Percentiles rank a stretch among this genome's conserved stretches.
Evolutionary conservation across 495 filamentous ascomycete species (phyloP).

Genomic region (Ascodesmis nigricans): DNA sequence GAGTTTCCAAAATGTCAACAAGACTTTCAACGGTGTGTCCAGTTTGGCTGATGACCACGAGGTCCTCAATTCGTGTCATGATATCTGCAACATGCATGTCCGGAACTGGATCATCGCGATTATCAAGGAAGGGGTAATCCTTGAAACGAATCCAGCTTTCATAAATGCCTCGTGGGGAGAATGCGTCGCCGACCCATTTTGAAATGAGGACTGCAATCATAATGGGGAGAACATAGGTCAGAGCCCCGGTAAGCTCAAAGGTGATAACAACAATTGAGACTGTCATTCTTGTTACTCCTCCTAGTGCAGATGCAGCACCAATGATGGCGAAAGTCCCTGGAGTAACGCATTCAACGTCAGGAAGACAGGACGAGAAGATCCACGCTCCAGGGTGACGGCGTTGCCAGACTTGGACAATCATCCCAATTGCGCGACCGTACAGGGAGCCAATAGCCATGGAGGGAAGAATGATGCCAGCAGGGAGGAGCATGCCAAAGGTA

Average conservation of each 20-base stretch:
- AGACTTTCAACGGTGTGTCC: conserved; percentile 70
- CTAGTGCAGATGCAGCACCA: conserved; percentile 82
- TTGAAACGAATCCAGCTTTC: conserved; percentile 94
- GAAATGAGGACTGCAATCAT: conserved; percentile 99
- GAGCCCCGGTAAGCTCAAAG: conserved; percentile 87
- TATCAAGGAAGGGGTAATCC: conserved; percentile 89
- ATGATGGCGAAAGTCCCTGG: conserved; percentile 93
- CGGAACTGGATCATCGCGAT: conserved; percentile 64
- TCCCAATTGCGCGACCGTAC: conserved; percentile 75
- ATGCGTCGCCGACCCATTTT: conserved; percentile 96
- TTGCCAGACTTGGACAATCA: conserved; percentile 77
- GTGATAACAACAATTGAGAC: conserved; percentile 95
- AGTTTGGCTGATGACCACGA: conserved; percentile 63
- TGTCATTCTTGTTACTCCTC: conserved; percentile 95
- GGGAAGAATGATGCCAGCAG: conserved; percentile 86
- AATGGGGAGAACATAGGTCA: conserved; percentile 93
- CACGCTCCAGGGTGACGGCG: conserved; percentile 51
- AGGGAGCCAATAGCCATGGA: conserved; percentile 94
- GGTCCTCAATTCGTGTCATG: conserved; percentile 82
- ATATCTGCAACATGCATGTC: conserved; percentile 66
- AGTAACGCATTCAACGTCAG: conserved; percentile 75
- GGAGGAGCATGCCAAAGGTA: conserved; percentile 92
- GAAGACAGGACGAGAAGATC: conserved; percentile 59
- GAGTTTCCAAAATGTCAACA: conserved; percentile 40
- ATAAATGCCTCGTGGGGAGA: conserved; percentile 86